A percentile compares a stretch with the other conserved stretches of the same genome.
Evolutionary conservation across 1,284 basidiomycete species (phyloP).

Genomic region (Wallemia mellicola): DNA sequence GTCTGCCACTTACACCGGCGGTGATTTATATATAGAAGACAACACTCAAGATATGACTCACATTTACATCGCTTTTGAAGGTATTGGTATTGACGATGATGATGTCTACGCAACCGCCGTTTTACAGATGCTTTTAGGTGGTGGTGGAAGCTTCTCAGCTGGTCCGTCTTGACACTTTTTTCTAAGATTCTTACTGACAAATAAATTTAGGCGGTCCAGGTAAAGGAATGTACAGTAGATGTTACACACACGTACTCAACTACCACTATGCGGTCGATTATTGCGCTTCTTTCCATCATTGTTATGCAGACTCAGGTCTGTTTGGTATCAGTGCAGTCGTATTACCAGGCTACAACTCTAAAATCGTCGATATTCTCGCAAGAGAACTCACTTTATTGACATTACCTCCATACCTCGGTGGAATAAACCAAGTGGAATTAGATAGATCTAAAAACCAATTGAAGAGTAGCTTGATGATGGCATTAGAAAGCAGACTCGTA

Average conservation of each 20-base stretch:
- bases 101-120: slow-evolving; percentile 86
- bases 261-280: slow-evolving; percentile 81
- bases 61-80: slow-evolving; percentile 75
- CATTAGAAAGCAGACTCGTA: slow-evolving; percentile 62
- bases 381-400: slow-evolving; percentile 31
- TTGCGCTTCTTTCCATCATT: slow-evolving; percentile 94
- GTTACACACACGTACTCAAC: slow-evolving; percentile 93
- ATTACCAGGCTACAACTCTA: slow-evolving; percentile 30
- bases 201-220: too few relatives aligned
- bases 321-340: slow-evolving; percentile 86
- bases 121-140: slow-evolving; percentile 79
- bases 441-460: slow-evolving; percentile 81
- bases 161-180: too few relatives aligned
- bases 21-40: slow-evolving; percentile 36
- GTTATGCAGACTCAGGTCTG: slow-evolving; percentile 76
- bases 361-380: slow-evolving; percentile 54
- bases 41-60: slow-evolving; percentile 57
- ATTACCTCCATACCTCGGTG: slow-evolving; percentile 12
- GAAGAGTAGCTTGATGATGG: slow-evolving; percentile 80
- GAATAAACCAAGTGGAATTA: slow-evolving; percentile 37
- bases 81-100: slow-evolving; percentile 65
- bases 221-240: slow-evolving; percentile 93
- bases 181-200: too few relatives aligned
- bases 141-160: slow-evolving; percentile 81
- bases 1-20: slow-evolving; percentile 42